Evolutionary conservation across 148 eudicot species (phyloP).

Genomic region (Fagopyrum tataricum): DNA sequence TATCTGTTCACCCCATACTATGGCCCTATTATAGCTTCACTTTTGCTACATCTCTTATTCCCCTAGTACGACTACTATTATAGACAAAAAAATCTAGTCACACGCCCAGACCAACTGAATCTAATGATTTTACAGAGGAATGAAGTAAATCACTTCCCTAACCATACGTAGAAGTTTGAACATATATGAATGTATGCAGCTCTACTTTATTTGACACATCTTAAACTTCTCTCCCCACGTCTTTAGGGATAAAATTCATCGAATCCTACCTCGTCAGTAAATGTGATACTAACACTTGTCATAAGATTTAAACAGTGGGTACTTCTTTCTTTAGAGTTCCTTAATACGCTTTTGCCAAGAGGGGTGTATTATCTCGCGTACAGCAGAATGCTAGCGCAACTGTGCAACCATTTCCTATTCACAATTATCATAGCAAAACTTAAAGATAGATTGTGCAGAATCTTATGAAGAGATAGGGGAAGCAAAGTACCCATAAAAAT

Average conservation of each 20-base stretch:
- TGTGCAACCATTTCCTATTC: background rate
- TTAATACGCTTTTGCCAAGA: background rate
- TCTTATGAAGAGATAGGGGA: background rate
- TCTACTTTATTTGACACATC: background rate
- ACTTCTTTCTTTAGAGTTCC: background rate
- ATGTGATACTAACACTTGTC: background rate
- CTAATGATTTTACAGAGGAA: background rate
- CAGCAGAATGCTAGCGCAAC: background rate
- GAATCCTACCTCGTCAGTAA: background rate
- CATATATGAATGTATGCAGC: background rate
- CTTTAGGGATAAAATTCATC: background rate
- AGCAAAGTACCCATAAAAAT: background rate
- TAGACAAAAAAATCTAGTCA: background rate
- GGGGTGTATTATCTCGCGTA: background rate
- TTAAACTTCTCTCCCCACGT: background rate
- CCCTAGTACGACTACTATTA: background rate
- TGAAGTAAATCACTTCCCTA: background rate
- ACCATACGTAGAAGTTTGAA: background rate
- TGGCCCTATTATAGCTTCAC: background rate
- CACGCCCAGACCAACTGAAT: background rate
- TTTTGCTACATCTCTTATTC: background rate
- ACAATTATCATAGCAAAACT: background rate
- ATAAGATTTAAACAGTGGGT: background rate
- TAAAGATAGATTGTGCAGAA: background rate
- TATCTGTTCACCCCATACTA: background rate